These are phyloP conservation scores for Primulina eburnea DNA, from an alignment of 257 asterid genomes.

Conservation along the genomic window DNA sequence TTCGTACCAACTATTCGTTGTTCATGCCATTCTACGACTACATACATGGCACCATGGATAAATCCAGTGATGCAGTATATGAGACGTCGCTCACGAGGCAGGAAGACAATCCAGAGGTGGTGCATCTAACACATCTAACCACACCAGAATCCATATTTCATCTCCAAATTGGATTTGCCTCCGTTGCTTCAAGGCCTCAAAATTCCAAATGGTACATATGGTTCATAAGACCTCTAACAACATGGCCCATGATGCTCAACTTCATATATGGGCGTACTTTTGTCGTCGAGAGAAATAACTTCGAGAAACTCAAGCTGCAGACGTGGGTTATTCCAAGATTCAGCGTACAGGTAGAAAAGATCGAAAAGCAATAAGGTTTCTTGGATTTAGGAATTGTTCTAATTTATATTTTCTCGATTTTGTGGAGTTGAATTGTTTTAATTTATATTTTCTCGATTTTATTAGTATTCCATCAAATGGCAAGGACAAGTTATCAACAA, in stretches of 20 bases:
- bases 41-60: conserved; percentile 53
- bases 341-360: conserved; percentile 37
- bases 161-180: conserved; percentile 52
- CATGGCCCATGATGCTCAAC: conserved; percentile 36
- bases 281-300: conserved; percentile 44
- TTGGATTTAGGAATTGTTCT: not conserved
- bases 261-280: conserved; percentile 34
- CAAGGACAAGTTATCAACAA: conserved; percentile 45
- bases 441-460: not conserved
- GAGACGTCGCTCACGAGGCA: conserved; percentile 37
- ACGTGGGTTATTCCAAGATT: conserved; percentile 57
- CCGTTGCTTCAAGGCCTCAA: conserved; percentile 55
- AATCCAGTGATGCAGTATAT: conserved; percentile 31
- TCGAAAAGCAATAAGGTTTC: not conserved
- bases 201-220: conserved; percentile 47
- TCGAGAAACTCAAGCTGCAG: conserved; percentile 44
- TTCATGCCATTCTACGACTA: conserved; percentile 68
- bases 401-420: not conserved
- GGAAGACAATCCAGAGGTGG: conserved; percentile 47
- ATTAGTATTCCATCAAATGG: conserved; percentile 55
- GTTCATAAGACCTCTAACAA: conserved; percentile 45
- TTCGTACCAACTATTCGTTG: conserved; percentile 54
- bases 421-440: not conserved
- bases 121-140: conserved; percentile 58
- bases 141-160: conserved; percentile 58